Evolutionary conservation across 1,284 basidiomycete genomes (phyloP), one percentile per base, ranked within the genome.

Genomic region (Ceratobasidium sp.): DNA sequence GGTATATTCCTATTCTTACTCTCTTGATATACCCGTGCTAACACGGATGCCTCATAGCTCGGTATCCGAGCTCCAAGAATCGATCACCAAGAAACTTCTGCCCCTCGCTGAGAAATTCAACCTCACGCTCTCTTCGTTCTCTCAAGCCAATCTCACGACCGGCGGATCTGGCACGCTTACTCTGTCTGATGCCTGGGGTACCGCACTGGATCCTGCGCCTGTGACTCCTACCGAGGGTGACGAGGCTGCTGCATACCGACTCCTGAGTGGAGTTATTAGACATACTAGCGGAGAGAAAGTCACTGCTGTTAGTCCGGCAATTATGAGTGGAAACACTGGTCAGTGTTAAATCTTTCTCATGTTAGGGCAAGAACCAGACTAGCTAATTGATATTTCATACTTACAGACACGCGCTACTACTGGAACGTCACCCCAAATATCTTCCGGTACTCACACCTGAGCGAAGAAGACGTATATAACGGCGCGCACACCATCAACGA

Each of bases 401-500:
- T 57, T 32, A 69, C 75, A 83, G 87, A 88, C 76, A 88, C 86
- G 3, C 82, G 83, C 63, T 83, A 80, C 74, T 87, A 86, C 78
- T 87, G 86, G 86, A 78, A 82, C 28, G 77, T 88, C 14, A 84
- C 86, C 1, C 74, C 77, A 38, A 81, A 86, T 75, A 87, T 89
- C 75, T 89, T 87, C 81, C 84, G 87, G 5, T 88, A 86, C 78
- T 81, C 76, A 18, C 79, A 82, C 23, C 62, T 77, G 35, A 52
- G 77, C 75, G 13, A 64, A 32, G 64, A 73, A 30, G 74, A 76
- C 32, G 28, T 67, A 30, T 58, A 76, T 16, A 75, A 80, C 76
- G 82, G 82, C 58, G 85, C 85, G 3, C 92, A 93, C 79, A 91
- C 91, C 0, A 86, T 90, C 47, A 86, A 90, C 74, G 89, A 90